Conservation (phyloP, 805 yeast species). For the Metschnikowia baotianmanensis region DNA sequence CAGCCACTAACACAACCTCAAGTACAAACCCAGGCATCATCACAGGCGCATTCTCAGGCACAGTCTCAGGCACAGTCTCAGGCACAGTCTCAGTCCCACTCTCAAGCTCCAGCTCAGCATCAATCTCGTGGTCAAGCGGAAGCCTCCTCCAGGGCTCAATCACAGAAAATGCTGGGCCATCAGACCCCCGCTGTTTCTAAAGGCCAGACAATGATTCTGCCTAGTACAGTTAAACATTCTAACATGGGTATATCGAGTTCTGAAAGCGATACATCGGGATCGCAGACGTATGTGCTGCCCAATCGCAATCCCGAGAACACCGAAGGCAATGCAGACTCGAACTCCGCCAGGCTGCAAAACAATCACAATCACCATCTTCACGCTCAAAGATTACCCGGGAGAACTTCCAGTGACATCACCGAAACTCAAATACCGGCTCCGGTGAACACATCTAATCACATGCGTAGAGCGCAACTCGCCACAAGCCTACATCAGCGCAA, state of each 20-base stretch:
- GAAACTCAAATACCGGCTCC: background rate
- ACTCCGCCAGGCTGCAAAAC: too few relatives aligned
- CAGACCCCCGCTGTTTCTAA: too few relatives aligned
- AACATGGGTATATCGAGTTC: too few relatives aligned
- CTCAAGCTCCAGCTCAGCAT: background rate
- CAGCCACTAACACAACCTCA: background rate
- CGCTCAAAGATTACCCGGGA: background rate
- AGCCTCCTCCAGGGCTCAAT: background rate
- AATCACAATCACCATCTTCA: too few relatives aligned
- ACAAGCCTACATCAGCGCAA: conserved; percentile 6
- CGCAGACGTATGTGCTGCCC: too few relatives aligned
- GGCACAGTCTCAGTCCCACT: background rate
- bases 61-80: background rate
- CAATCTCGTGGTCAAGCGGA: background rate
- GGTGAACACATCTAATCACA: background rate
- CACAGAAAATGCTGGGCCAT: background rate
- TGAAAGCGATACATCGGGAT: too few relatives aligned
- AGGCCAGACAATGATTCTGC: too few relatives aligned
- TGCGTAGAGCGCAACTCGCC: conserved; percentile 5
- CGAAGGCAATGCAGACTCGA: too few relatives aligned
- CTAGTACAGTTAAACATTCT: too few relatives aligned
- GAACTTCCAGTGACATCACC: background rate
- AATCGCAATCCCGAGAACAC: too few relatives aligned
- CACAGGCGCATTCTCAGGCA: background rate
- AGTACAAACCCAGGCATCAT: background rate